Percentiles rank a stretch among this genome's conserved stretches.
phyloP scores from a whole-genome alignment of 2,329 filamentous ascomycete species.

The Aureobasidium sp. region DNA sequence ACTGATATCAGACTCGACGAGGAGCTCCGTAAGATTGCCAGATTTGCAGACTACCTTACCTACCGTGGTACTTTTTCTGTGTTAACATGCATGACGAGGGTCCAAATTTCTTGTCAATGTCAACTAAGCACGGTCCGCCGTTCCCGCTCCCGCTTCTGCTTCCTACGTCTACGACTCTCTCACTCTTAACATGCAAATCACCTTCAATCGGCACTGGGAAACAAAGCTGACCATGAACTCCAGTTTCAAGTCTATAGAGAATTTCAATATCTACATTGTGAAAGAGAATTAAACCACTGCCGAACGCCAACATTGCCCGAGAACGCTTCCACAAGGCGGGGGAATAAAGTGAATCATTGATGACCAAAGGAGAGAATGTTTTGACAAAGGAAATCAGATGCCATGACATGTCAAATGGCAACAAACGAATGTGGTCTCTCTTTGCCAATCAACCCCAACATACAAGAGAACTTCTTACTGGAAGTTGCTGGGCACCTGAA shows the following conservation, averaged over 20 bases:
- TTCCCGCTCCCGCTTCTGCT: too few species aligned
- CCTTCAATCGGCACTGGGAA: too few species aligned
- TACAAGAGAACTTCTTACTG: not conserved
- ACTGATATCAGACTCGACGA: not conserved
- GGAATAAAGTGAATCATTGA: conserved; percentile 9
- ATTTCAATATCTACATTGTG: conserved; percentile 10
- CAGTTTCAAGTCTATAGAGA: conserved; percentile 2
- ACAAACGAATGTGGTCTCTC: not conserved
- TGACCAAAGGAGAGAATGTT: conserved; percentile 3
- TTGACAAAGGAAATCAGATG: not conserved
- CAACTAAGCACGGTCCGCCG: not conserved
- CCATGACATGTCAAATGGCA: not conserved
- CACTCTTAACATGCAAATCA: too few species aligned
- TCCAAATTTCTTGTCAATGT: not conserved
- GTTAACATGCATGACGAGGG: not conserved
- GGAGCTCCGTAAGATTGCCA: not conserved
- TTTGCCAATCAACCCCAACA: not conserved
- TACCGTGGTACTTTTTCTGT: too few species aligned
- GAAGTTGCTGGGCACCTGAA: conserved; percentile 12
- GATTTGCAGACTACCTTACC: not conserved
- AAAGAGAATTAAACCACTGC: not conserved
- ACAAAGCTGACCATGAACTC: not conserved
- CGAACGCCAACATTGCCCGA: conserved; percentile 9
- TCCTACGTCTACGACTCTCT: too few species aligned
- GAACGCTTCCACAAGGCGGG: conserved; percentile 11